Evolutionary conservation across 1,284 basidiomycete species (phyloP), one percentile per base, ranked within the genome.

Genomic region (Calocybe gambosa): DNA sequence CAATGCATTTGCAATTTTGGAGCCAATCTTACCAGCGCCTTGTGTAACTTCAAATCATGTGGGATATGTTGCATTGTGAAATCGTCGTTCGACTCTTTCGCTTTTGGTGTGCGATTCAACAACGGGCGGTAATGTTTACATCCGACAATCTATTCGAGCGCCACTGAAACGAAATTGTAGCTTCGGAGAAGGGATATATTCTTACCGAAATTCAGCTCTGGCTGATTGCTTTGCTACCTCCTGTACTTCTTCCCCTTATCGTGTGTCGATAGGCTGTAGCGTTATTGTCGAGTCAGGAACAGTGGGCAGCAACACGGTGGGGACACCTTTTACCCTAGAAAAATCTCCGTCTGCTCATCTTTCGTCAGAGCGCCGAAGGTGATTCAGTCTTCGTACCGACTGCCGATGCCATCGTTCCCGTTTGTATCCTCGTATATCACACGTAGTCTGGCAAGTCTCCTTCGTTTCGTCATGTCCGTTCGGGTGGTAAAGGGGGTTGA

Each of bases 1-100:
- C 79, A 81, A 49, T 81, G 80, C 54, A 77, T 83, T 31, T 83
- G 80, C 60, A 77, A 83, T 58, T 62, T 83, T 49, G 80, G 80
- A 8, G 68, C 67, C 13, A 77, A 76, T 47, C 67, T 33, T 15
- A 43, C 71, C 28, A 55, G 68, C 1, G 55, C 58, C 0, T 57
- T 79, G 12, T 83, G 81, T 60, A 65, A 66, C 48, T 78, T 77
- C 64, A 67, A 63, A 42, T 80, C 79, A 16, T 83, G 80, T 50
- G 80, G 81, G 2, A 77, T 82, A 46, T 83, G 80, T 58, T 70
- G 63, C 47, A 69, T 76, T 25, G 66, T 75, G 34, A 77, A 73
- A 56, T 77, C 78, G 3, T 69, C 67, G 2, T 83, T 83, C 62
- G 65, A 65, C 33, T 55, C 63, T 9, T 72, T 82, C 50, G 78